A percentile compares a stretch with the other conserved stretches of the same genome.
These are phyloP conservation scores for Chloromonas sp. DNA, from an alignment of 163 green algal species.

Conservation along the genomic window DNA sequence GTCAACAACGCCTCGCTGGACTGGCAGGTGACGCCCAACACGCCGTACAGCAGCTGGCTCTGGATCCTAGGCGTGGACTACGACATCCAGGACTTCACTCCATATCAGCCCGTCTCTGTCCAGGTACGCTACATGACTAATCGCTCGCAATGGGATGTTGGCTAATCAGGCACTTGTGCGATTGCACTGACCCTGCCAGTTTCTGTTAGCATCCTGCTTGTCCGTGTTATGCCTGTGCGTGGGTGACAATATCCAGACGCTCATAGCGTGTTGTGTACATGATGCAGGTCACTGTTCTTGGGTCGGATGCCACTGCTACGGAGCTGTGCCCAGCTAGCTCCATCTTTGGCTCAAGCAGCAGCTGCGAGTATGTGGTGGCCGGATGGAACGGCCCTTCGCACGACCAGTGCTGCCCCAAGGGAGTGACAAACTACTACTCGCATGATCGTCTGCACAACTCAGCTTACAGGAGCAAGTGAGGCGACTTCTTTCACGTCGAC, in stretches of 20 bases:
- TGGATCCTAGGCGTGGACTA: conserved; percentile 37
- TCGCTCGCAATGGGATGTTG: background rate
- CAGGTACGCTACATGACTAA: background rate
- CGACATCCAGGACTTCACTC: conserved; percentile 1
- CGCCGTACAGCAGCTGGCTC: conserved; percentile 19
- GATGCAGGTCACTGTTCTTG: conserved; percentile 12
- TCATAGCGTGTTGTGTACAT: background rate
- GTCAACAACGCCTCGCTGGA: conserved; percentile 29
- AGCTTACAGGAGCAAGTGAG: too few species aligned
- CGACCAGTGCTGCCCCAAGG: conserved; percentile 24
- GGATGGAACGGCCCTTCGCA: background rate
- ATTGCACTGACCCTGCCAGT: background rate
- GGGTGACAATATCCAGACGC: too few species aligned
- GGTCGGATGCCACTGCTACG: background rate
- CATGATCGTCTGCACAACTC: background rate
- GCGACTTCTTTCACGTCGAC: too few species aligned
- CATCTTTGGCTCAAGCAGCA: conserved; percentile 10
- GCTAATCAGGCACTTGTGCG: background rate
- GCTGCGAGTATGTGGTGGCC: conserved; percentile 31
- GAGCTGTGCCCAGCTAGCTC: conserved; percentile 31
- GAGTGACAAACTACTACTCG: conserved; percentile 20
- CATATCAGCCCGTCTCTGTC: conserved; percentile 10
- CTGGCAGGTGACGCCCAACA: conserved; percentile 30
- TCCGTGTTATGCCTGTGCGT: too few species aligned
- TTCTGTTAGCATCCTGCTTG: too few species aligned